Evolutionary conservation across 176 grass and related monocot genomes (phyloP).

Genomic region (Aegilops sharonensis): DNA sequence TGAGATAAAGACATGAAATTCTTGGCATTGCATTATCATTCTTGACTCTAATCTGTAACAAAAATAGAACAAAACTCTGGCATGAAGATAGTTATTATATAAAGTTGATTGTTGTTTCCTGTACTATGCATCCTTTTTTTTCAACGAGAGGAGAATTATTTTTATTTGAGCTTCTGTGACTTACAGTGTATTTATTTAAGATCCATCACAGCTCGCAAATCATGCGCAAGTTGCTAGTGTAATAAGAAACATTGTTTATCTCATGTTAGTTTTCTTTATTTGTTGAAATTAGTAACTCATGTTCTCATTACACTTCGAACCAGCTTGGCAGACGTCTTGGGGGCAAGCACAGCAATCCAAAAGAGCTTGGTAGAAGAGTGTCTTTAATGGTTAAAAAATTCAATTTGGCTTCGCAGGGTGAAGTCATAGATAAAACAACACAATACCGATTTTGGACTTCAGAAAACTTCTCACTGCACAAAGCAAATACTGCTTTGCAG

Average conservation of each 20-base stretch:
- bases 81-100: not conserved
- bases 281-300: constrained; percentile 20
- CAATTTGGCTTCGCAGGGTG: constrained; percentile 61
- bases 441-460: constrained; percentile 80
- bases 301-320: constrained; percentile 27
- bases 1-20: not conserved
- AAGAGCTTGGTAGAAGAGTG: constrained; percentile 68
- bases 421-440: constrained; percentile 62
- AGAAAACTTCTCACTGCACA: constrained; percentile 55
- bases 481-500: constrained; percentile 43
- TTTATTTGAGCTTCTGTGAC: not conserved
- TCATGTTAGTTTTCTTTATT: constrained; percentile 29
- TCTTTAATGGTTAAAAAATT: constrained; percentile 57
- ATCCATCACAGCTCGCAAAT: not conserved
- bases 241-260: not conserved
- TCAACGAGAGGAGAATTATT: not conserved
- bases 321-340: constrained; percentile 73
- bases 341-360: constrained; percentile 45
- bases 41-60: not conserved
- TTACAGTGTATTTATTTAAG: not conserved
- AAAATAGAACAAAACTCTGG: not conserved
- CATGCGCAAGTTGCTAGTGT: not conserved
- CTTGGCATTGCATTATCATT: not conserved
- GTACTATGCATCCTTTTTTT: not conserved
- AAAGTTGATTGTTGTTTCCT: not conserved